phyloP scores from a whole-genome alignment of 2,329 filamentous ascomycete genomes.

The Talaromyces sp. region DNA sequence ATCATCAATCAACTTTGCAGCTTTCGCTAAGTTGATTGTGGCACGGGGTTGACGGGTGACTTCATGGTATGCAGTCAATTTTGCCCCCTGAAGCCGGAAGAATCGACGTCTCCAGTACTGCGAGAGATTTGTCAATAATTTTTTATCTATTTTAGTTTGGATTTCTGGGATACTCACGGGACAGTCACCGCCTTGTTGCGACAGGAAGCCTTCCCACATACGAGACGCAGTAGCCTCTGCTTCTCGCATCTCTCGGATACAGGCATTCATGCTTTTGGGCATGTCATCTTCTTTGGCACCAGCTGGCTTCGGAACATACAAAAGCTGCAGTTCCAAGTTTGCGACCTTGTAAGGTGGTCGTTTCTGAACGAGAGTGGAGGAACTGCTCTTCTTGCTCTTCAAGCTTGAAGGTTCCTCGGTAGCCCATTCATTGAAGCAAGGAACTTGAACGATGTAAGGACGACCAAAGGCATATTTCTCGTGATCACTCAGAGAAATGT shows the following conservation, averaged over 20 bases:
- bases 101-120: conserved; percentile 97
- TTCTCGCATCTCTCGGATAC: conserved; percentile 86
- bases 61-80: conserved; percentile 94
- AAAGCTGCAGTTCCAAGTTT: conserved; percentile 85
- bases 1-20: conserved; percentile 89
- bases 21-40: conserved; percentile 93
- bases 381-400: conserved; percentile 81
- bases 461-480: conserved; percentile 84
- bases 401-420: conserved; percentile 85
- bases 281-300: conserved; percentile 86
- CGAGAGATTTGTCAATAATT: conserved; percentile 33
- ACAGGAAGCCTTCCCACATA: conserved; percentile 82
- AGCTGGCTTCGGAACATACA: conserved; percentile 92
- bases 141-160: conserved; percentile 2
- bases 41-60: conserved; percentile 90
- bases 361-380: conserved; percentile 53
- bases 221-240: conserved; percentile 74
- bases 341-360: conserved; percentile 94
- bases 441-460: conserved; percentile 79
- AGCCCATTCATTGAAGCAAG: conserved; percentile 98
- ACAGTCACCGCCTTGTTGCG: conserved; percentile 96
- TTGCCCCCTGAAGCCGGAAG: conserved; percentile 87
- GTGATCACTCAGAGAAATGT: conserved; percentile 89
- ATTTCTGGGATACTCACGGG: conserved; percentile 63
- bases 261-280: conserved; percentile 99